These are phyloP conservation scores for Raphanus raphanistrum DNA, from an alignment of 345 rosid genomes.

Conservation along the genomic window DNA sequence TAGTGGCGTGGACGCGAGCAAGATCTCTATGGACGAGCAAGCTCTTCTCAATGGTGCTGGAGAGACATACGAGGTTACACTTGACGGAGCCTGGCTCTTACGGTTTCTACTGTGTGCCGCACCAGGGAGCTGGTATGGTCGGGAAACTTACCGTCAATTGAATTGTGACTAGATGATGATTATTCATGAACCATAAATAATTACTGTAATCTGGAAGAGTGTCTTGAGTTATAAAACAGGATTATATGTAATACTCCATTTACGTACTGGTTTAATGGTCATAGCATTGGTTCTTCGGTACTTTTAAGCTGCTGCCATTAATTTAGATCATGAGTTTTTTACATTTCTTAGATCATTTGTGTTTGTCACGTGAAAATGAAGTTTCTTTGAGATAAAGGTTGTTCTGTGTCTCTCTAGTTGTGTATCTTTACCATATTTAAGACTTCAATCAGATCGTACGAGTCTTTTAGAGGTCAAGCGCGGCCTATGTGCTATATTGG, in stretches of 20 bases:
- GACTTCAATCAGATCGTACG: not conserved
- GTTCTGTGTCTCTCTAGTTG: not conserved
- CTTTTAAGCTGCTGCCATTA: not conserved
- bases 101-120: conserved; percentile 79
- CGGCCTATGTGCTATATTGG: not conserved
- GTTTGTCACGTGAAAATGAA: not conserved
- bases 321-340: not conserved
- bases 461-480: not conserved
- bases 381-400: not conserved
- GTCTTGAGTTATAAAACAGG: not conserved
- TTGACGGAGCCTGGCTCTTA: conserved; percentile 79
- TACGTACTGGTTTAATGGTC: not conserved
- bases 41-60: conserved; percentile 70
- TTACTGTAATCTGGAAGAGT: not conserved
- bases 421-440: not conserved
- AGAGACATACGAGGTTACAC: conserved; percentile 62
- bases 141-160: conserved; percentile 81
- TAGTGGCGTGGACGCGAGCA: conserved; percentile 68
- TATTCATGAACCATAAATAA: not conserved
- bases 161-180: not conserved
- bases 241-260: not conserved
- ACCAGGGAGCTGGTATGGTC: conserved; percentile 94
- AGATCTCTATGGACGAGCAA: conserved; percentile 79
- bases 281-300: not conserved
- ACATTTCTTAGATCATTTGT: not conserved